Base-by-base conservation (phyloP, 2,329 filamentous ascomycete genomes). In the Beauveria caledonica region DNA sequence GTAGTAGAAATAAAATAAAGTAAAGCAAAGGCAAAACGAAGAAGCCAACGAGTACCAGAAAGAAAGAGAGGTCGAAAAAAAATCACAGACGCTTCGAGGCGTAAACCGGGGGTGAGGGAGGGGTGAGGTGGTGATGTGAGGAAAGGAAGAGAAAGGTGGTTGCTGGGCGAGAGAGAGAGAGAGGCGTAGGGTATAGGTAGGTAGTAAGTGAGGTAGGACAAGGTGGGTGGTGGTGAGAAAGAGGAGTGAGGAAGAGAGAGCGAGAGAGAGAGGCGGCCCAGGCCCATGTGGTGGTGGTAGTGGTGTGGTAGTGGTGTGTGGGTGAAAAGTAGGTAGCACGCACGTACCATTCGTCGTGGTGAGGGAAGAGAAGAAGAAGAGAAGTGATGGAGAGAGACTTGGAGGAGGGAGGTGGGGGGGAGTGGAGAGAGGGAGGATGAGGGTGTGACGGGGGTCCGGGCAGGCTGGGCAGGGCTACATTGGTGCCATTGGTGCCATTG, bases 11-110 rank as follows among this genome's bases (percentile, higher is more conserved):
- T 17, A 44, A 29, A 23, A 17, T n/a, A 45, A 25, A 39, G 7
- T 19, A 25, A 49, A 42, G 25, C n/a, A 21, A 23, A 57, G 44
- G 10, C 17, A 21, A 27, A 54, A 44, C 4, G 51, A 40, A 42
- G 49, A n/a, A 40, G 29, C 42, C 33, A 40, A 42, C 29, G 6
- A 50, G 36, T 21, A 58, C 44, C 54, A 3, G 54, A 39, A 21
- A 63, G 52, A 36, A 63, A 55, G 49, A 23, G 45, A 36, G 62
- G 52, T 57, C 60, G 63, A 63, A 63, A 51, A 61, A 63, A 59
- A 27, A 15, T 27, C 29, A 42, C 25, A 58, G 52, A n/a, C 42
- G 23, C 39, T 33, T 36, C 55, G 11, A 58, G 33, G 33, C 13
- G 55, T 36, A 57, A 36, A 42, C 21, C 23, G 46, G 23, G 36